Base-by-base conservation (phyloP, 208 protist species). In the Histomonas meleagridis region DNA sequence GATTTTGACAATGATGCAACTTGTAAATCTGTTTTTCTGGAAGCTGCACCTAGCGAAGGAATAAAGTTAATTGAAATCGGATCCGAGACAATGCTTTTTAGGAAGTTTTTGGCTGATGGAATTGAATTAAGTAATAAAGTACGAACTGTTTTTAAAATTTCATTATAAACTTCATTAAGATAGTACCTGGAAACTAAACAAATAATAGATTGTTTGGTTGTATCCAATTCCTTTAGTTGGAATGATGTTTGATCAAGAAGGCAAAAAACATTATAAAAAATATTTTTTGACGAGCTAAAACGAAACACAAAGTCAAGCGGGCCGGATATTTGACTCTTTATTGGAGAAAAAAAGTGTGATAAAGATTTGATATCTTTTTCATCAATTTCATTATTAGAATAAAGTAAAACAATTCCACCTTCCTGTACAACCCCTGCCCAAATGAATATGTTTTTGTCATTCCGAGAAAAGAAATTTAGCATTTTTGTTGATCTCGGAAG, bases 191-290 rank as follows among this genome's bases (percentile, higher is more conserved):
- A 46, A 55, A 86, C 55, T 43, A 86, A 55, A 35, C 76, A 86
- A 38, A 86, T 55, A 7, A 86, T 18, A 51, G 9, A 16, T 38
- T 86, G 76, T 38, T 86, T 5, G 38, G 51, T 49, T 35, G 12
- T n/a, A 55, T 55, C 43, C 46, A 86, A 46, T 2, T 86, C 76
- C n/a, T 81, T 81, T 9, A 81, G n/a, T 81, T 81, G 70, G 51
- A 46, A 81, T n/a, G 70, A 81, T 21, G 70, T 81, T 32, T 51
- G 76, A 38, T 86, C 76, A 26, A 86, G 5, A 5, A 86, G 76
- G 38, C 76, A 86, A 55, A 86, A 86, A 51, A 48, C 76, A 86
- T 86, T 86, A 46, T 86, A 86, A 57, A 86, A 86, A 3, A 57
- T 86, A 5, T 40, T 46, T 55, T 86, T 35, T 55, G 76, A 51